Evolutionary conservation across 768 basidiomycete genomes (phyloP).

Genomic region (Termitomyces sp.): DNA sequence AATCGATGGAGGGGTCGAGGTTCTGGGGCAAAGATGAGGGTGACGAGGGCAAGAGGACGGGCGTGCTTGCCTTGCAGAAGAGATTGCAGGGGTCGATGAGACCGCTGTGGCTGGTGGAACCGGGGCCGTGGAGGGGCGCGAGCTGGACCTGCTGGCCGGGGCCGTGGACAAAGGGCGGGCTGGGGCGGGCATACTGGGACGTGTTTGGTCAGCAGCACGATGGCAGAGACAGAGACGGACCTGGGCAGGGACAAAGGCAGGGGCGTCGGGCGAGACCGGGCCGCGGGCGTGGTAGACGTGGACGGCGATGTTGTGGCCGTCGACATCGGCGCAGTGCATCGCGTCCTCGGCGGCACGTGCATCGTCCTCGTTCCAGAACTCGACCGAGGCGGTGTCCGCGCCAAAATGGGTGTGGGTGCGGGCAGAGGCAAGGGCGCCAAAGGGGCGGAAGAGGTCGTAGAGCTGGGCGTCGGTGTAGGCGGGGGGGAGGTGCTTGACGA

Average conservation of each 20-base stretch:
- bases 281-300: conserved; percentile 69
- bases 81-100: conserved; percentile 89
- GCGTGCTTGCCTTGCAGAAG: conserved; percentile 70
- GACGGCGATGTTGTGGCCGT: conserved; percentile 82
- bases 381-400: conserved; percentile 72
- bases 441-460: conserved; percentile 83
- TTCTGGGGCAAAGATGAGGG: conserved; percentile 46
- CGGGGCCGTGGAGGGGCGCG: conserved; percentile 70
- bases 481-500: conserved; percentile 80
- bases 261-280: conserved; percentile 57
- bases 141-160: conserved; percentile 90
- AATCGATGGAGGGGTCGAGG: conserved; percentile 80
- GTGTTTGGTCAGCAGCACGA: too few relatives aligned
- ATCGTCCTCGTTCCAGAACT: conserved; percentile 88
- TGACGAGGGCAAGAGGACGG: too few relatives aligned
- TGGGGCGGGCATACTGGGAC: too few relatives aligned
- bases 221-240: conserved; percentile 25
- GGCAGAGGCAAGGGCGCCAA: conserved; percentile 78
- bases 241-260: conserved; percentile 73
- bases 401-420: conserved; percentile 75
- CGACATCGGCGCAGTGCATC: conserved; percentile 81
- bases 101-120: conserved; percentile 81
- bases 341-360: conserved; percentile 75
- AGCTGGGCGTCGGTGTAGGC: conserved; percentile 67
- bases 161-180: conserved; percentile 68